These are phyloP conservation scores for Marchantia paleacea DNA, from an alignment of 225 moss, liverwort and hornwort species.

Conservation along the genomic window DNA sequence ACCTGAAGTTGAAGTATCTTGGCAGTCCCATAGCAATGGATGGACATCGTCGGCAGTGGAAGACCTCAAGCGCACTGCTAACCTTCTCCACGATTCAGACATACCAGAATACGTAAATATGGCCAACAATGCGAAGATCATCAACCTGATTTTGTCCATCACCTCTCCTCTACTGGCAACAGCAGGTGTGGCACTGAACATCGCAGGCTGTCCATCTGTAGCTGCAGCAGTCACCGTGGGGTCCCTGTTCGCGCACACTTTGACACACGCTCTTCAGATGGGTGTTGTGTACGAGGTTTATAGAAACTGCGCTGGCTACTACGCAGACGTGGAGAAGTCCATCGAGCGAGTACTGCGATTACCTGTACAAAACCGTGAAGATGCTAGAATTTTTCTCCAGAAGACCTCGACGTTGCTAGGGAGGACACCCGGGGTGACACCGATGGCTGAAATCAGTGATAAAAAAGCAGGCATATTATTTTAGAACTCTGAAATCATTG, in stretches of 20 bases:
- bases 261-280: constrained; percentile 25
- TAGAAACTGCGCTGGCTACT: constrained; percentile 33
- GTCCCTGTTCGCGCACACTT: constrained; percentile 15
- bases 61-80: constrained; percentile 38
- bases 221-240: constrained; percentile 22
- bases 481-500: not conserved
- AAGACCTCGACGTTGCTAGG: constrained; percentile 25
- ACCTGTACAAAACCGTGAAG: constrained; percentile 23
- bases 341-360: constrained; percentile 20
- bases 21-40: constrained; percentile 36
- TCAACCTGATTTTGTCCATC: constrained; percentile 39
- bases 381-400: constrained; percentile 18
- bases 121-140: constrained; percentile 35
- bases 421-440: not conserved
- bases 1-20: not conserved
- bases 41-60: constrained; percentile 43
- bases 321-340: constrained; percentile 27
- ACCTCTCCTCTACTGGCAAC: constrained; percentile 33
- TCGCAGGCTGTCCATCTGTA: not conserved
- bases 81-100: constrained; percentile 46
- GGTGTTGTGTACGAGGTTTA: constrained; percentile 32
- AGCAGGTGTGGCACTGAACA: constrained; percentile 19
- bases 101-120: constrained; percentile 36
- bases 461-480: constrained; percentile 29
- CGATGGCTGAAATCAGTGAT: not conserved